Conservation (phyloP, 2,329 filamentous ascomycete genomes). For the Cordyceps tenuipes region DNA sequence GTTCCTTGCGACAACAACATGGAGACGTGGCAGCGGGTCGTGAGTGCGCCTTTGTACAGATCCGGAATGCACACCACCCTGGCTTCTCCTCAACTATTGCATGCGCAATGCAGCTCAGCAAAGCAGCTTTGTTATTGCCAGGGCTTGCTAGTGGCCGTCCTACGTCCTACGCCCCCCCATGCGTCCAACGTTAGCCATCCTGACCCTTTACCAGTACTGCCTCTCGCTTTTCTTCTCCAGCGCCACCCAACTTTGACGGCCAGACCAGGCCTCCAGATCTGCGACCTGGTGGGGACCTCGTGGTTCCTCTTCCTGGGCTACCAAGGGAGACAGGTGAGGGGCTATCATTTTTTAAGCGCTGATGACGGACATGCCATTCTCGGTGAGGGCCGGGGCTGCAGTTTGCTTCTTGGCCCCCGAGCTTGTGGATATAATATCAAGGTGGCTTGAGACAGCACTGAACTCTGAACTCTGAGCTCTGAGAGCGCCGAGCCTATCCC, state of each 20-base stretch:
- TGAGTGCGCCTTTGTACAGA: constrained; percentile 10
- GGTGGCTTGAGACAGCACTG: constrained; percentile 12
- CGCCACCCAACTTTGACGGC: constrained; percentile 5
- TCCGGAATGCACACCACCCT: constrained; percentile 8
- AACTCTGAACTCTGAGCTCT: not conserved
- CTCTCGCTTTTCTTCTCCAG: constrained; percentile 5
- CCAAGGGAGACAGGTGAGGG: not conserved
- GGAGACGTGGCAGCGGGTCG: constrained; percentile 12
- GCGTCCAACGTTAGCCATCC: not conserved
- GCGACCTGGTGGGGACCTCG: constrained; percentile 32
- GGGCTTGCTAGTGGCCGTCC: constrained; percentile 14
- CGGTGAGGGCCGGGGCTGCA: constrained; percentile 28
- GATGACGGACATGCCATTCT: constrained; percentile 17
- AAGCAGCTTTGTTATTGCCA: constrained; percentile 21
- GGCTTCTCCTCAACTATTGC: constrained; percentile 9
- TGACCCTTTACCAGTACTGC: too few relatives aligned
- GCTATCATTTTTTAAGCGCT: constrained; percentile 4
- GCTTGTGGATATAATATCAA: constrained; percentile 13
- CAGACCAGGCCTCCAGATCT: constrained; percentile 25
- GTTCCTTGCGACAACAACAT: not conserved
- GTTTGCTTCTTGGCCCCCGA: constrained; percentile 19
- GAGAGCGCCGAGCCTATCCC: constrained; percentile 5
- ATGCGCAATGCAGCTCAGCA: constrained; percentile 16
- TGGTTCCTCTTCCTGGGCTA: constrained; percentile 28
- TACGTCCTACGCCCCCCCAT: not conserved